Evolutionary conservation across 2,329 filamentous ascomycete genomes (phyloP).

Genomic region (Coniochaeta sp.): DNA sequence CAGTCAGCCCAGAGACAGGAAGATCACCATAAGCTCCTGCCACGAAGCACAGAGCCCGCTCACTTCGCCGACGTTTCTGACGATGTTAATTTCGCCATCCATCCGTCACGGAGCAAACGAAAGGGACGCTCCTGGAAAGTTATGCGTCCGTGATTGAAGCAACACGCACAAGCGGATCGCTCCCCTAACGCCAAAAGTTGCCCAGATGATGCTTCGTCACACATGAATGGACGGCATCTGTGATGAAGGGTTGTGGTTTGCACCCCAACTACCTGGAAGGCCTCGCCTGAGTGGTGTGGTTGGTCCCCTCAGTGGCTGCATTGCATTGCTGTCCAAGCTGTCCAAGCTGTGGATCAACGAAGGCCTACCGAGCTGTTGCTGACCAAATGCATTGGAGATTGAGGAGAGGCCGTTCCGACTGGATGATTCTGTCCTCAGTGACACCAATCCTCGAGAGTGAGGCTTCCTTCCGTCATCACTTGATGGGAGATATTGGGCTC

Average conservation of each 20-base stretch:
- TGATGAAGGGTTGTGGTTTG: neutral
- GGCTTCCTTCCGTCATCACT: too few species aligned
- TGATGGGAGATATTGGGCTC: too few species aligned
- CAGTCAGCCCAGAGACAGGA: too few species aligned
- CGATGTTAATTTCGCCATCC: too few species aligned
- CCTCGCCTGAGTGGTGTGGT: neutral
- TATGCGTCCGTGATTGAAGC: too few species aligned
- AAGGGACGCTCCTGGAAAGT: too few species aligned
- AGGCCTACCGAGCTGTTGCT: neutral
- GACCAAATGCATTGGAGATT: neutral
- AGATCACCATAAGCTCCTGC: neutral
- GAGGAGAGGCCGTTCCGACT: too few species aligned
- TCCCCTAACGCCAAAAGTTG: neutral
- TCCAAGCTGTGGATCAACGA: neutral
- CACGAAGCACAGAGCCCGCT: neutral
- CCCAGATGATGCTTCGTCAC: neutral
- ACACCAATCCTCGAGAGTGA: neutral
- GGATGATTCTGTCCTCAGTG: too few species aligned
- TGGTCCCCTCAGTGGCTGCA: neutral
- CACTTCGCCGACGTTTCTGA: neutral
- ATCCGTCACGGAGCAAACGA: too few species aligned
- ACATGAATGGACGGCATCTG: neutral
- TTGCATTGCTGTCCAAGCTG: neutral
- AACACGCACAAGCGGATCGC: neutral
- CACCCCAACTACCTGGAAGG: neutral